phyloP scores from a whole-genome alignment of 176 grass and related monocot species.

The Luzula sylvatica region DNA sequence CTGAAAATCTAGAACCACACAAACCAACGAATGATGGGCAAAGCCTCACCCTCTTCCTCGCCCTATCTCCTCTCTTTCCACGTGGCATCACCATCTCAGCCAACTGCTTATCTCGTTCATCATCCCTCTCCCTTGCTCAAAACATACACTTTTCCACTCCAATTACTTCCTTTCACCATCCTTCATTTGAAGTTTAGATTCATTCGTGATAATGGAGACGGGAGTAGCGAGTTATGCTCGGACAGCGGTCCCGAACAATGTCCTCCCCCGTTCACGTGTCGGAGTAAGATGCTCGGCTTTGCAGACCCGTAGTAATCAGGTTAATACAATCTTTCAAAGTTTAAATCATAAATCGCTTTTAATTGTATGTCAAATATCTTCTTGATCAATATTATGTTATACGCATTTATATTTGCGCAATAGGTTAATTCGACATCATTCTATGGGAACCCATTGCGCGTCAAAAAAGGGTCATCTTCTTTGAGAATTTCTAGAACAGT shows the following conservation, averaged over 20 bases:
- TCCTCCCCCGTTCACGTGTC: constrained; percentile 31
- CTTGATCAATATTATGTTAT: not conserved
- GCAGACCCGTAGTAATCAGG: constrained; percentile 40
- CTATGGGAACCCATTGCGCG: constrained; percentile 51
- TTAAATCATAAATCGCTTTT: too few species aligned
- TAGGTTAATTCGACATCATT: constrained; percentile 44
- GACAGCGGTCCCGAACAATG: constrained; percentile 27
- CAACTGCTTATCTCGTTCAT: constrained; percentile 14
- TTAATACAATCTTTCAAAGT: not conserved
- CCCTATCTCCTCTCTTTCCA: constrained; percentile 8
- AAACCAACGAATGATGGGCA: constrained; percentile 24
- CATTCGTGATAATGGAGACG: constrained; percentile 50
- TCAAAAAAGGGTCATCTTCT: constrained; percentile 23
- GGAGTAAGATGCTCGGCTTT: constrained; percentile 52
- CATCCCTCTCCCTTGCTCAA: not conserved
- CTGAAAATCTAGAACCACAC: constrained; percentile 18
- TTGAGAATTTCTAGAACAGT: constrained; percentile 29
- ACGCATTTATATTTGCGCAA: not conserved
- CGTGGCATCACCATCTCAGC: constrained; percentile 22
- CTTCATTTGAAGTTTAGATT: not conserved
- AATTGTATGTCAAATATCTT: not conserved
- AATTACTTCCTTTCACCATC: constrained; percentile 31
- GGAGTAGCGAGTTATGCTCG: constrained; percentile 48
- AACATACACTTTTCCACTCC: constrained; percentile 33
- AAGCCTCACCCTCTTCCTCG: not conserved